These are phyloP conservation scores for Fusarium sterilihyphosum DNA, from an alignment of 2,329 filamentous ascomycete species.

Conservation along the genomic window DNA sequence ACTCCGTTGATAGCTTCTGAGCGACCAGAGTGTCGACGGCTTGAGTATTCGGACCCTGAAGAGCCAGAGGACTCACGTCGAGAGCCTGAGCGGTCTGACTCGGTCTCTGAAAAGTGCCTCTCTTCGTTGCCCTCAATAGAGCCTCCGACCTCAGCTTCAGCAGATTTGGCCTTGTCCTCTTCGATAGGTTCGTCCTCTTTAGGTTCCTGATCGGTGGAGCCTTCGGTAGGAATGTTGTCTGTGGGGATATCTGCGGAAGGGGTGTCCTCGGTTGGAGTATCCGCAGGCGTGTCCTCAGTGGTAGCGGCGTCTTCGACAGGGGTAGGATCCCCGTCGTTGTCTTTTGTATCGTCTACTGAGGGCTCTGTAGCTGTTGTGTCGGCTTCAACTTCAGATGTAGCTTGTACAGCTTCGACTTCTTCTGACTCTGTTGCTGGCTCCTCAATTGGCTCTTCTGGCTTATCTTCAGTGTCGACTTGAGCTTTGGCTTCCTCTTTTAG, in stretches of 20 bases:
- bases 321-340: slow-evolving; percentile 11
- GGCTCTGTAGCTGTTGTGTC: not conserved
- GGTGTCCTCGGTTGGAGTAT: slow-evolving; percentile 13
- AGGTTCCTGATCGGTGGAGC: slow-evolving; percentile 5
- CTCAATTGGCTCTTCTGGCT: slow-evolving; percentile 3
- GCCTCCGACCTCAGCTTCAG: slow-evolving; percentile 15
- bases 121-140: slow-evolving; percentile 15
- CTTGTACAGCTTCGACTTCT: not conserved
- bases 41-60: slow-evolving; percentile 32
- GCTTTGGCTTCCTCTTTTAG: not conserved
- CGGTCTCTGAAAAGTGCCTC: slow-evolving; percentile 21
- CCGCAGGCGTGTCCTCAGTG: slow-evolving; percentile 15
- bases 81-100: slow-evolving; percentile 32
- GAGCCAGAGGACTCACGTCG: slow-evolving; percentile 40
- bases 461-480: slow-evolving; percentile 2
- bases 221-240: slow-evolving; percentile 13
- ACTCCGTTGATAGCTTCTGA: slow-evolving; percentile 66
- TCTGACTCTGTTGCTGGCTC: slow-evolving; percentile 1
- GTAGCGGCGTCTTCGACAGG: slow-evolving; percentile 17
- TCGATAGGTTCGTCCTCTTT: slow-evolving; percentile 10
- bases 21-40: slow-evolving; percentile 53
- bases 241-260: slow-evolving; percentile 10
- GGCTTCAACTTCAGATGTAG: slow-evolving; percentile 3
- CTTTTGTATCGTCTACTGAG: slow-evolving; percentile 17
- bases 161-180: slow-evolving; percentile 11